A percentile compares a stretch with the other conserved stretches of the same genome.
These are phyloP conservation scores for Echeveria elegans DNA, from an alignment of 164 flowering plant species.

Conservation along the genomic window DNA sequence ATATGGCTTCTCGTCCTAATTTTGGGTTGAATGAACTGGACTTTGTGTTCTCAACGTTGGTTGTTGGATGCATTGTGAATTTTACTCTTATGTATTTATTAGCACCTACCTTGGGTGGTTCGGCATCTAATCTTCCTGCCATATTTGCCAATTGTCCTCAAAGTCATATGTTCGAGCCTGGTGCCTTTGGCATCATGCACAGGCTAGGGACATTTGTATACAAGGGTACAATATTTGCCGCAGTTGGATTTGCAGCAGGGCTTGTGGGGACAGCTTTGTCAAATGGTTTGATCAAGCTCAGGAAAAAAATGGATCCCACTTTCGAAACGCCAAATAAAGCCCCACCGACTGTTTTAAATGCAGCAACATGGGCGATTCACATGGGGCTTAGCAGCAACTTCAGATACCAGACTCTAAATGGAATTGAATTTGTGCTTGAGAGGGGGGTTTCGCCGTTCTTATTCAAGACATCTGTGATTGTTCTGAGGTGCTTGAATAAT, in stretches of 20 bases:
- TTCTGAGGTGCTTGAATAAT: slow-evolving; percentile 66
- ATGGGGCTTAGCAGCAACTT: slow-evolving; percentile 90
- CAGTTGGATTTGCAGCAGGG: slow-evolving; percentile 85
- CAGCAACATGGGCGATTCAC: slow-evolving; percentile 77
- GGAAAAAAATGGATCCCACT: slow-evolving; percentile 85
- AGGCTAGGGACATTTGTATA: slow-evolving; percentile 78
- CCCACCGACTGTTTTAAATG: slow-evolving; percentile 76
- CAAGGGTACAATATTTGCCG: slow-evolving; percentile 76
- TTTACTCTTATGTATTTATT: slow-evolving; percentile 80
- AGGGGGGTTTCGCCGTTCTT: slow-evolving; percentile 47
- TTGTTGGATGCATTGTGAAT: slow-evolving; percentile 80
- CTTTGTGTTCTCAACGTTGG: slow-evolving; percentile 87
- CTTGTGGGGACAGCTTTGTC: slow-evolving; percentile 82
- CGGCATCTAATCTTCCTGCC: slow-evolving; percentile 32
- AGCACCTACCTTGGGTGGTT: slow-evolving; percentile 49
- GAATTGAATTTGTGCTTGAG: slow-evolving; percentile 64
- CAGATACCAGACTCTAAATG: slow-evolving; percentile 84
- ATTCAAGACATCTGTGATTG: slow-evolving; percentile 65
- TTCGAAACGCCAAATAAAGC: slow-evolving; percentile 84
- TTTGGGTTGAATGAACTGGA: slow-evolving; percentile 92
- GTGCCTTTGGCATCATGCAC: slow-evolving; percentile 32
- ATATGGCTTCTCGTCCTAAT: slow-evolving; percentile 94
- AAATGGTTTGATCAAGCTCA: slow-evolving; percentile 61
- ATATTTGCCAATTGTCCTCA: slow-evolving; percentile 64
- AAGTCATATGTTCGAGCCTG: slow-evolving; percentile 95